Evolutionary conservation across 2,329 filamentous ascomycete species (phyloP), one percentile per base, ranked within the genome.

Genomic region (Biscogniauxia sp.): DNA sequence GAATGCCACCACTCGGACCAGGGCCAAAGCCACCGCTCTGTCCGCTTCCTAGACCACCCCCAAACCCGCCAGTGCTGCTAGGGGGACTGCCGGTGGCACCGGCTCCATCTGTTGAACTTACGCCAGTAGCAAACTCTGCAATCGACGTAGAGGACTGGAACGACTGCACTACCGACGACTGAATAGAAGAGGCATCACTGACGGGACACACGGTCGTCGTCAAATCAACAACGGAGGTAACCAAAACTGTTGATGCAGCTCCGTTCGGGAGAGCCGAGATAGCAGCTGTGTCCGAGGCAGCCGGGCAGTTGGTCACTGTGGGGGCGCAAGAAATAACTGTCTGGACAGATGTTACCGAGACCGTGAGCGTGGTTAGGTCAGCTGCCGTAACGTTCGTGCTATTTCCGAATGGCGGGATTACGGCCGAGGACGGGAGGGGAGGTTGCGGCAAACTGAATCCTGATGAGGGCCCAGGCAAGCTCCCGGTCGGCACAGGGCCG

Each of bases 171-270:
- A 70, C 64, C 1, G 69, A 69, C 4, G 70, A 70, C 37, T 69
- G 69, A 20, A 72, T 64, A 2, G 64, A 59, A 4, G 63, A 37
- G 4, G 63, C 70, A 7, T 68, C 69, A 13, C 67, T 66, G 37
- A 72, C 66, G 20, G 70, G 68, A 59, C 71, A 72, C 20, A 72
- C 66, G 2, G 68, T 72, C 9, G 71, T 73, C 9, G 70, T 73
- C 15, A 72, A 20, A 37, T 64, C 70, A 53, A 73, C 57, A 20
- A 70, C 68, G 15, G 56, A 66, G 9, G 72, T 73, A 45, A 70
- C 55, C 1, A 71, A 51, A 7, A 71, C 62, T n/a, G 69, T 72
- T 11, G 67, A 68, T 41, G 68, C 64, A 17, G 66, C 69, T 49
- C 61, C 67, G 32, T 61, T 49, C 5, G 64, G 64, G 9, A 70